phyloP scores from a whole-genome alignment of 805 yeast species.

The Naumovozyma dairenensis region DNA sequence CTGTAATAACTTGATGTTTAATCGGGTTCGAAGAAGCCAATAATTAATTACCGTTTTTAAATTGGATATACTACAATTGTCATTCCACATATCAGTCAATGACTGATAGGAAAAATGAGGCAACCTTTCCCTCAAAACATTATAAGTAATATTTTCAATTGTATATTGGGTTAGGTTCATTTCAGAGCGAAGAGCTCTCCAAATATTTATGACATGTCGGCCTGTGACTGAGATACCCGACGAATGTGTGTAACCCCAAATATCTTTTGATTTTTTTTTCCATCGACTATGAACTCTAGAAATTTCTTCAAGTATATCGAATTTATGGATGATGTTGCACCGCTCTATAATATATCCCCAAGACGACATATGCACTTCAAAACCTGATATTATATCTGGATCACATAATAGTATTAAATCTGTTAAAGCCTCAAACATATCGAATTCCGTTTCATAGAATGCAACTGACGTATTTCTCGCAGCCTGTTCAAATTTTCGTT shows the following conservation, averaged over 20 bases:
- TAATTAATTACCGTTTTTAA: conserved; percentile 38
- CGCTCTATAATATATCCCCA: conserved; percentile 89
- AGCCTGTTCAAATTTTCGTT: conserved; percentile 8
- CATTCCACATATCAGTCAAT: conserved; percentile 40
- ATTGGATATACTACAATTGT: conserved; percentile 16
- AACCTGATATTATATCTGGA: conserved; percentile 84
- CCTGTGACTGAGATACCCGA: conserved; percentile 64
- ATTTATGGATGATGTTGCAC: conserved; percentile 33
- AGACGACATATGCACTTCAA: conserved; percentile 65
- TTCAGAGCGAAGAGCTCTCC: conserved; percentile 67
- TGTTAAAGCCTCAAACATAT: conserved; percentile 46
- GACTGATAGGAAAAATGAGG: conserved; percentile 49
- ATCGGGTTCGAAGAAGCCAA: conserved; percentile 36
- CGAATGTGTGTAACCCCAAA: conserved; percentile 78
- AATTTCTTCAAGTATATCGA: conserved; percentile 47
- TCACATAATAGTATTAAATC: conserved; percentile 53
- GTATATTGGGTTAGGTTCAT: conserved; percentile 57
- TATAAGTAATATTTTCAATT: conserved; percentile 65
- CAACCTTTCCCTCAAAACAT: conserved; percentile 53
- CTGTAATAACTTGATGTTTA: conserved; percentile 37
- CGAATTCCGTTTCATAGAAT: conserved; percentile 43
- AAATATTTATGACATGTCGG: conserved; percentile 72
- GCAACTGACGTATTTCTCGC: conserved; percentile 28
- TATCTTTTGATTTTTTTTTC: conserved; percentile 47
- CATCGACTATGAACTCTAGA: conserved; percentile 47